Conservation (phyloP, 495 filamentous ascomycete genomes). For the Xylaria castorea region DNA sequence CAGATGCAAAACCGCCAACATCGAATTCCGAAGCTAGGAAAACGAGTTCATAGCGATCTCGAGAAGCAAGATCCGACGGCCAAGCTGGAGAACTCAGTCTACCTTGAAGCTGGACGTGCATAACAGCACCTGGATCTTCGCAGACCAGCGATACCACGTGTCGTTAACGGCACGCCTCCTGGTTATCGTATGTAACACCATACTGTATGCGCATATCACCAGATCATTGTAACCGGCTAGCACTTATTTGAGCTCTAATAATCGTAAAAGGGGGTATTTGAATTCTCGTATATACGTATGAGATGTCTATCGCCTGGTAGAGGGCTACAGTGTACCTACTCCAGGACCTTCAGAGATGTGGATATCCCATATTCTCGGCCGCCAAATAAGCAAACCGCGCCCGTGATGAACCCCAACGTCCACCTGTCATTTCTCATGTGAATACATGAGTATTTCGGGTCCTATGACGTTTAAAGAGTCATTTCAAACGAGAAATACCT, state of each 20-base stretch:
- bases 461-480: not conserved
- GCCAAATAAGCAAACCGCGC: not conserved
- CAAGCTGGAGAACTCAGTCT: not conserved
- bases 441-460: not conserved
- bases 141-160: not conserved
- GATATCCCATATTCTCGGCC: not conserved
- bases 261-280: not conserved
- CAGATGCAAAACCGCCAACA: slow-evolving; percentile 42
- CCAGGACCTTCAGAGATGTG: not conserved
- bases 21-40: slow-evolving; percentile 27
- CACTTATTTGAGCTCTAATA: not conserved
- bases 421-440: not conserved
- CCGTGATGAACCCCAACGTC: not conserved
- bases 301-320: not conserved
- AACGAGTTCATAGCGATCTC: not conserved
- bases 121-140: not conserved
- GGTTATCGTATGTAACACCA: not conserved
- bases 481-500: not conserved
- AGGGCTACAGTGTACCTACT: not conserved
- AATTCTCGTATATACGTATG: not conserved
- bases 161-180: not conserved
- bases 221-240: not conserved
- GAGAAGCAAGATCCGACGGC: not conserved
- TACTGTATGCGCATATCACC: not conserved
- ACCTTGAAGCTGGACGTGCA: slow-evolving; percentile 9